Conservation (phyloP, 169 alveolate species). For the Eimeria brunetti region DNA sequence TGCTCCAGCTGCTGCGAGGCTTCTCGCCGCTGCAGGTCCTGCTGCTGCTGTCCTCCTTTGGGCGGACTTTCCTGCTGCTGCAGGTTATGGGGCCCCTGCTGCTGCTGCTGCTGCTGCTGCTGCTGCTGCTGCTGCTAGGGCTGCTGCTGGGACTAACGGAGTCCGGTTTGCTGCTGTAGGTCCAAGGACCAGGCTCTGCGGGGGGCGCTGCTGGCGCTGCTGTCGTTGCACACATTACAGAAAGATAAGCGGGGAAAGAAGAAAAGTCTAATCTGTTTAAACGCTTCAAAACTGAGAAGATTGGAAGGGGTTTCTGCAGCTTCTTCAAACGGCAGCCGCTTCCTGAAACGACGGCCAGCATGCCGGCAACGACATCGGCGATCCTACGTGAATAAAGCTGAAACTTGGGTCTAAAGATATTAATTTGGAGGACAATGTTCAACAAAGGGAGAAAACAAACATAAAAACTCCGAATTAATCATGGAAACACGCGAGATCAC, state of each 20-base stretch:
- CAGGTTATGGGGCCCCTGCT: not conserved
- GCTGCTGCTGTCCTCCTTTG: slow-evolving; percentile 34
- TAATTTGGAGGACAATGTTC: not conserved
- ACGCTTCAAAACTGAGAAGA: not conserved
- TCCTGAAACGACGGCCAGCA: not conserved
- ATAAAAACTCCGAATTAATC: not conserved
- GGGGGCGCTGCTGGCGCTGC: not conserved
- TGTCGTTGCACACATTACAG: not conserved
- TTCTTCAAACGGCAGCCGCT: not conserved
- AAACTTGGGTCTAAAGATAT: not conserved
- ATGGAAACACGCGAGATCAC: too few relatives aligned
- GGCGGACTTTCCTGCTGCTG: too few relatives aligned
- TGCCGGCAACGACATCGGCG: not conserved
- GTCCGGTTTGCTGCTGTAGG: too few relatives aligned
- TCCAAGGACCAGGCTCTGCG: too few relatives aligned
- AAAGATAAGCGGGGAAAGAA: not conserved
- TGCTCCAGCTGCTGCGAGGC: not conserved
- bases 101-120: not conserved
- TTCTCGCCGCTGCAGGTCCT: not conserved
- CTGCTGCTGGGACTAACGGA: not conserved
- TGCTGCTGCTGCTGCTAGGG: not conserved
- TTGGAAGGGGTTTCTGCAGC: not conserved
- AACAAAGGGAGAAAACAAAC: not conserved
- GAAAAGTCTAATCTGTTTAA: not conserved
- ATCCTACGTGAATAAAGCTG: not conserved